Evolutionary conservation across 2,329 filamentous ascomycete species (phyloP).

Genomic region (Nectriaceae sp.): DNA sequence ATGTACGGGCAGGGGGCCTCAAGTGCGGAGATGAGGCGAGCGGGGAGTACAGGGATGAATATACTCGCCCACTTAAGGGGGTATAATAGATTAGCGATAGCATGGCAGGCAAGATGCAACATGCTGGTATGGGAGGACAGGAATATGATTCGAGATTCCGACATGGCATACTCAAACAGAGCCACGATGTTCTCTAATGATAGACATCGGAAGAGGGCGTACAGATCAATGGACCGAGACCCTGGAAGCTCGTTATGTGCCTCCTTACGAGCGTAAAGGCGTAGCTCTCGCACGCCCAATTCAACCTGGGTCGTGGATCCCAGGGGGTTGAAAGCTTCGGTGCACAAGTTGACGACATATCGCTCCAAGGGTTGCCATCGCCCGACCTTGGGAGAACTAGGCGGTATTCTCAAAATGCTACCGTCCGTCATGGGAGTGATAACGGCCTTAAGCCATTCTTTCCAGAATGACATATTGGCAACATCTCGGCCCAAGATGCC

Average conservation of each 20-base stretch:
- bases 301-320: conserved; percentile 96
- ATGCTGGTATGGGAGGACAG: conserved; percentile 94
- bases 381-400: conserved; percentile 86
- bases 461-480: conserved; percentile 90
- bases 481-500: conserved; percentile 86
- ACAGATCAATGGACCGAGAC: conserved; percentile 87
- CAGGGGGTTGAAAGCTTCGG: conserved; percentile 88
- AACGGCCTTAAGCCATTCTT: conserved; percentile 94
- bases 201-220: conserved; percentile 85
- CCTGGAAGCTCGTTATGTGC: conserved; percentile 91
- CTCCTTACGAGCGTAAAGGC: conserved; percentile 90
- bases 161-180: conserved; percentile 88
- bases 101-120: conserved; percentile 89
- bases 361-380: conserved; percentile 96
- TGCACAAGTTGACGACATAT: conserved; percentile 96
- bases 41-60: conserved; percentile 88
- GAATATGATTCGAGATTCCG: conserved; percentile 94
- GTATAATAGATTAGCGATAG: conserved; percentile 83
- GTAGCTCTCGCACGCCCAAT: conserved; percentile 83
- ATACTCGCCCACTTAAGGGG: conserved; percentile 92
- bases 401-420: conserved; percentile 76
- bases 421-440: conserved; percentile 96
- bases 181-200: conserved; percentile 91
- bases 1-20: conserved; percentile 97
- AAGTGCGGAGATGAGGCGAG: conserved; percentile 82